Percentiles rank a stretch among this genome's conserved stretches.
Conservation (phyloP, 1,139 yeast species). For the Pichia kudriavzevii region DNA sequence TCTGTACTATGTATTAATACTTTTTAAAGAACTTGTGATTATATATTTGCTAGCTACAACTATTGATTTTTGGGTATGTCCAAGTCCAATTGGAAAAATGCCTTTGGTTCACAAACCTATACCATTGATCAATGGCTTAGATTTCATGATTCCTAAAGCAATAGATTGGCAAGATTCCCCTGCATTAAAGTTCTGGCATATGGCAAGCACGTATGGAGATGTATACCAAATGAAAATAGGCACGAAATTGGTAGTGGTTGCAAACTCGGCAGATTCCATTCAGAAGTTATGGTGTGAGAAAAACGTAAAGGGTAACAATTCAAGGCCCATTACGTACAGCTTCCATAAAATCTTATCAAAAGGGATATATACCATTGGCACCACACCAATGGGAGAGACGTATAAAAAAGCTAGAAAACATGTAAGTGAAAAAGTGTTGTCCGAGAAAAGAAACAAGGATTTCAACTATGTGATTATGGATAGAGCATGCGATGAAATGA, state of each 20-base stretch:
- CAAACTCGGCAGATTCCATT: constrained; percentile 52
- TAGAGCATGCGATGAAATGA: constrained; percentile 34
- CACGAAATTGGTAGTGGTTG: constrained; percentile 48
- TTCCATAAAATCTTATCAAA: constrained; percentile 61
- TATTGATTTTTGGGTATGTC: constrained; percentile 7
- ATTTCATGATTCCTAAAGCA: constrained; percentile 22
- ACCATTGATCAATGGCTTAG: constrained; percentile 24
- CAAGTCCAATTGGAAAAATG: constrained; percentile 19
- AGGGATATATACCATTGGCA: constrained; percentile 60
- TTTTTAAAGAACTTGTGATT: no score
- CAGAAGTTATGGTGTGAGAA: constrained; percentile 44
- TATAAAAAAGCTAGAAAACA: constrained; percentile 48
- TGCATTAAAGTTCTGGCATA: constrained; percentile 39
- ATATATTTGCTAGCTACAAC: no score
- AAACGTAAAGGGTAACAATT: constrained; percentile 47
- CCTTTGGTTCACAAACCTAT: constrained; percentile 16
- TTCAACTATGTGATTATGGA: constrained; percentile 36
- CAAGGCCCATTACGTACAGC: constrained; percentile 61
- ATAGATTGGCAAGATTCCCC: constrained; percentile 30
- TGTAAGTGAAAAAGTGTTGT: constrained; percentile 41
- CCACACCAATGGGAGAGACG: constrained; percentile 60
- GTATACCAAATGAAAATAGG: constrained; percentile 64
- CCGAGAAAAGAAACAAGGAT: constrained; percentile 30
- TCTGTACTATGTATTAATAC: no score
- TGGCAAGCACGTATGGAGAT: constrained; percentile 40